Evolutionary conservation across 805 yeast species (phyloP), one percentile per base, ranked within the genome.

Genomic region (Cyberlindnera xishuangbannaensis): DNA sequence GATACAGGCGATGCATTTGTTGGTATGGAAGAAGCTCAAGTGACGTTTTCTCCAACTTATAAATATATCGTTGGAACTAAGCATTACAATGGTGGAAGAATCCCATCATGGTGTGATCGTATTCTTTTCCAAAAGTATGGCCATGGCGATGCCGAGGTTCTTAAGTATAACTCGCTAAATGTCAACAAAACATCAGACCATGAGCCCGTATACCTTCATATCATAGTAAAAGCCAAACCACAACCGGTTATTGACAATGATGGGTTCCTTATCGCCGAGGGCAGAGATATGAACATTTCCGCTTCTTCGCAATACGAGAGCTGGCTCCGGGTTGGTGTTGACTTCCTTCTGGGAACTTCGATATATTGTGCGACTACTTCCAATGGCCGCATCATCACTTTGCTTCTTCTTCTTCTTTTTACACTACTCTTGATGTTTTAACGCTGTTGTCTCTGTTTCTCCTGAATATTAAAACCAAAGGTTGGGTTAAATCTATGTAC

Each of bases 41-140:
- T 88, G 12, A 46, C 47, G 0, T 88, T 88, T 53, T 63, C 62
- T n/a, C 96, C 95, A 9, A 83, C 95, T 0, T 88, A 81, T 62
- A 88, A 88, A 58, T 83, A 64, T 53, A 55, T 57, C 31, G 38
- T 67, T 2, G 70, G 73, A 20, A 64, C 77, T 0, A 32, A 43
- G n/a, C 56, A 59, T 8, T 83, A 73, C 53, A 71, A 73, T 39
- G 26, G 53, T 2, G 78, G 76, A 44, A 64, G 96, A 35, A 61
- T 63, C 1, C 94, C 96, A 0, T 79, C 95, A 6, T 88, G 95
- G 95, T 87, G 96, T 57, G 97, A 88, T 53, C 60, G 97, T 33
- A 72, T 88, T 6, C 53, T 88, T 28, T 84, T 62, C 48, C 70
- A 71, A 35, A 51, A 64, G 2, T 73, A 78, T 37, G 44, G 40